Evolutionary conservation across 2,329 filamentous ascomycete species (phyloP).

Genomic region (Cytospora piceae): DNA sequence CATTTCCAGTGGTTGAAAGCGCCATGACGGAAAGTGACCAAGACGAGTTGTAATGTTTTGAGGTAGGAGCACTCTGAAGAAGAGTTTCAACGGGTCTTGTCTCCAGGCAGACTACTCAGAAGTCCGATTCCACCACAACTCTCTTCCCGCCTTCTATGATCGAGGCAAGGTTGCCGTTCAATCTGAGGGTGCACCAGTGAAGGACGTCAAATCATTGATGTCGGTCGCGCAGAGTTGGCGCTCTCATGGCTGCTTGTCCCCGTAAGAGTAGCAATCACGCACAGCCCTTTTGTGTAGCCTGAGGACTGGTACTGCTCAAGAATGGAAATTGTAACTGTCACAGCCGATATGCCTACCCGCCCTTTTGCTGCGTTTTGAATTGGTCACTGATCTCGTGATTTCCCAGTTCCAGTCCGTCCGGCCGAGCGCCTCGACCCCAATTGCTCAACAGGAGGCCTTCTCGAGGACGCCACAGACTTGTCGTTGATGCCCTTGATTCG

Average conservation of each 20-base stretch:
- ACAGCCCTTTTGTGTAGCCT: constrained; percentile 5
- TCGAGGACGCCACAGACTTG: not conserved
- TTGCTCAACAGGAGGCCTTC: not conserved
- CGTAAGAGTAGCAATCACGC: constrained; percentile 5
- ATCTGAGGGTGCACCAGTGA: not conserved
- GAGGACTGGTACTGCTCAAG: not conserved
- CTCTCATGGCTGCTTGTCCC: not conserved
- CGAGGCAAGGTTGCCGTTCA: not conserved
- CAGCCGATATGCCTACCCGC: not conserved
- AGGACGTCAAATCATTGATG: not conserved
- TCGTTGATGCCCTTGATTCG: not conserved
- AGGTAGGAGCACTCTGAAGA: not conserved
- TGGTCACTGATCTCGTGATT: not conserved
- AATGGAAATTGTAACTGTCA: not conserved
- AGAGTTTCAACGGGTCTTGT: not conserved
- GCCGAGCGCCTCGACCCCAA: not conserved
- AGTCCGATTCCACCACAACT: not conserved
- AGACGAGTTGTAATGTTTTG: not conserved
- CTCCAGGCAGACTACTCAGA: not conserved
- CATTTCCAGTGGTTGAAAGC: constrained; percentile 35
- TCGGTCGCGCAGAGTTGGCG: not conserved
- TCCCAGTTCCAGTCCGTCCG: too few species aligned
- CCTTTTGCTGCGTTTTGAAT: not conserved
- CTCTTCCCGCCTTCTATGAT: not conserved
- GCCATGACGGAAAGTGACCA: constrained; percentile 15